Evolutionary conservation across 768 basidiomycete genomes (phyloP).

Genomic region (Fistulinella prunicolor): DNA sequence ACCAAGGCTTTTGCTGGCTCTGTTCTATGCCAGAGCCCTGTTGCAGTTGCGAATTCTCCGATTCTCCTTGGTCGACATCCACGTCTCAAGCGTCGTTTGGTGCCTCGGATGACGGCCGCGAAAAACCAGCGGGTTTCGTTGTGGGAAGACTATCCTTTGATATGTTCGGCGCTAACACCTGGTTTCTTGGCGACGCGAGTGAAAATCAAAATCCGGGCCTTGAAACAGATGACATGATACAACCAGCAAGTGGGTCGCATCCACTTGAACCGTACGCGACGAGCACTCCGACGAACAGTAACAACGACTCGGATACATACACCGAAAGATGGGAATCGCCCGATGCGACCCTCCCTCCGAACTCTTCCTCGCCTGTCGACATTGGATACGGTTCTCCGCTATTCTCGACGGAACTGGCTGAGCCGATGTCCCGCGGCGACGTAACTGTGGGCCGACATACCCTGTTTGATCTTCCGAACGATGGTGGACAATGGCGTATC

Average conservation of each 20-base stretch:
- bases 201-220: background rate
- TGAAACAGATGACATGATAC: background rate
- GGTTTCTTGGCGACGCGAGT: background rate
- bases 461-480: background rate
- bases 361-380: slow-evolving; percentile 20
- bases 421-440: background rate
- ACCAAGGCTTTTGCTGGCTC: slow-evolving; percentile 4
- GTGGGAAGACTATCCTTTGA: background rate
- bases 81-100: background rate
- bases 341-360: slow-evolving; percentile 12
- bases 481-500: background rate
- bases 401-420: background rate
- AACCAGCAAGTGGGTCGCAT: background rate
- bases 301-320: background rate
- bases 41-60: slow-evolving; percentile 6
- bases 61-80: slow-evolving; percentile 7
- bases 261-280: background rate
- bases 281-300: slow-evolving; percentile 11
- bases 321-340: slow-evolving; percentile 5
- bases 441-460: background rate
- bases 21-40: background rate
- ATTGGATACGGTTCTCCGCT: background rate
- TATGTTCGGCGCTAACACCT: background rate
- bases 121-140: background rate
- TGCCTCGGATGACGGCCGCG: background rate